Evolutionary conservation across 345 rosid genomes (phyloP), one percentile per base, ranked within the genome.

Genomic region (Salix suchowensis): DNA sequence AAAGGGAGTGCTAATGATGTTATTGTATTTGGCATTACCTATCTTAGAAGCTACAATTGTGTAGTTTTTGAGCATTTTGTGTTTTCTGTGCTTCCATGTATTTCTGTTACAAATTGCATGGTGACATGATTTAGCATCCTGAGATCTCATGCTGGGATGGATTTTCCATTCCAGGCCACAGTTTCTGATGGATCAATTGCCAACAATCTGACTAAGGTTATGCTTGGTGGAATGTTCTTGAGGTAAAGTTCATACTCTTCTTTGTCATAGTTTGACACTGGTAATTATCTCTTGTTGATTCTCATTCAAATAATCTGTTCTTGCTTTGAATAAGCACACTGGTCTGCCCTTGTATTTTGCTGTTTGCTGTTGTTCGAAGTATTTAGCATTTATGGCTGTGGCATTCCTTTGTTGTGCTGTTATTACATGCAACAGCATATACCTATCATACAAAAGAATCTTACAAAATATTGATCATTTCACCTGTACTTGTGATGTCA

Each of bases 141-240:
- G 61, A 67, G 65, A 78, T 80, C 78, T 80, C 62, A 84, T 69
- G 50, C 68, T 65, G 30, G 50, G 76, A 21, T 74, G 42, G 66
- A 72, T 77, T 69, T 86, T 72, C 71, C 93, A 96, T 86, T 70
- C 72, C 93, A 96, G 99, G 92, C 98, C 65, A 91, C 94, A 88
- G 94, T 92, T 85, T 88, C 95, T 37, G 95, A 92, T 77, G 99
- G 98, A 77, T 94, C 91, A 80, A 82, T 48, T 75, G 88, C 92
- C 65, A 92, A 85, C 75, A 86, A 87, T 80, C 87, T 94, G 91
- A 92, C 98, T 19, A 93, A 81, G 78, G 84, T 93, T 78, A 74
- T 84, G 86, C 77, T 96, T 66, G 90, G 92, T 73, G 99, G 99
- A 60, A 77, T 93, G 50, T 96, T 96, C 85, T 83, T 96, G 79